A percentile compares a stretch with the other conserved stretches of the same genome.
Evolutionary conservation across 192 early-diverging fungal genomes (phyloP).

Genomic region (Gryganskiella cystojenkinii): DNA sequence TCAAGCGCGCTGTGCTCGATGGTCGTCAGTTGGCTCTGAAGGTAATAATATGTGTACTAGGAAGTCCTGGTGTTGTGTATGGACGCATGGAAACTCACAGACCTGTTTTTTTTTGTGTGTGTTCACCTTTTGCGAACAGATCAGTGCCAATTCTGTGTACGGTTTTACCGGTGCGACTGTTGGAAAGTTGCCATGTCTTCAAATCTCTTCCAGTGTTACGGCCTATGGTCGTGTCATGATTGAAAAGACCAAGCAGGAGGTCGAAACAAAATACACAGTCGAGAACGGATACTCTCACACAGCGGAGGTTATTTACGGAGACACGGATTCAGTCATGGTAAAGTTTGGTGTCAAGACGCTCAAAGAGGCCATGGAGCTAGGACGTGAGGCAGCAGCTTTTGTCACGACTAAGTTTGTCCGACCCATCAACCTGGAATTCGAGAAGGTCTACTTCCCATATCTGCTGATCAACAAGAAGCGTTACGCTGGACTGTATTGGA

Average conservation of each 20-base stretch:
- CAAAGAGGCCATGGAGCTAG: slow-evolving; percentile 87
- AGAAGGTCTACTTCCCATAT: slow-evolving; percentile 99
- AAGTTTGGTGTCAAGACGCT: slow-evolving; percentile 90
- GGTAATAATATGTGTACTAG: slow-evolving; percentile 34
- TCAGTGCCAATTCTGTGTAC: slow-evolving; percentile 97
- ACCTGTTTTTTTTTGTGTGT: not conserved
- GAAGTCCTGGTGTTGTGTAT: not conserved
- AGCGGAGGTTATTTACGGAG: slow-evolving; percentile 96
- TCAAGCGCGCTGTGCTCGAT: slow-evolving; percentile 93
- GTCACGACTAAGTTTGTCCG: slow-evolving; percentile 89
- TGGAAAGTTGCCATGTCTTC: slow-evolving; percentile 91
- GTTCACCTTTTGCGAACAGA: slow-evolving; percentile 51
- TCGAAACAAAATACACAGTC: slow-evolving; percentile 85
- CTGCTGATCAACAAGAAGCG: slow-evolving; percentile 98
- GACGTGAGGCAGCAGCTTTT: slow-evolving; percentile 82
- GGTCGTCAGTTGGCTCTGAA: slow-evolving; percentile 97
- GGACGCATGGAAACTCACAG: too few relatives aligned
- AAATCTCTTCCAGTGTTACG: slow-evolving; percentile 94
- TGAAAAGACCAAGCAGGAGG: slow-evolving; percentile 83
- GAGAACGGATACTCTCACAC: slow-evolving; percentile 90
- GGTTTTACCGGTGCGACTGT: slow-evolving; percentile 96
- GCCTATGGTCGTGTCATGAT: slow-evolving; percentile 98
- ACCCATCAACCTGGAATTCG: slow-evolving; percentile 99
- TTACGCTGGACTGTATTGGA: slow-evolving; percentile 99
- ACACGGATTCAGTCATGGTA: slow-evolving; percentile 99